Conservation (phyloP, 2,329 filamentous ascomycete genomes). For the Cryphonectria radicalis region DNA sequence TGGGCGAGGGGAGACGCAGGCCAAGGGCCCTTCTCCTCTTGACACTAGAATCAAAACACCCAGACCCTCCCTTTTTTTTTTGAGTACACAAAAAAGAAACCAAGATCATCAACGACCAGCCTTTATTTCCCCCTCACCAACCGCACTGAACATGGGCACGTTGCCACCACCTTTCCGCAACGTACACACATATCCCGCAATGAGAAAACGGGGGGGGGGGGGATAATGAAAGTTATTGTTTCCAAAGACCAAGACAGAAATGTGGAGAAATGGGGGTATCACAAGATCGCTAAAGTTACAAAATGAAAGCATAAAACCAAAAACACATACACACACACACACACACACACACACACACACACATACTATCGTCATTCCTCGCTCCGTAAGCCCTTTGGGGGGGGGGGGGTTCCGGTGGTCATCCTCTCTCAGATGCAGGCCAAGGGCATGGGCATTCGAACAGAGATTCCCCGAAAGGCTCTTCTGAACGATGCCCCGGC, state of each 20-base stretch:
- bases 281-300: conserved; percentile 16
- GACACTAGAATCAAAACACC: neutral
- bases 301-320: conserved; percentile 1
- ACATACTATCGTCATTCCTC: neutral
- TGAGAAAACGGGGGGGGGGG: neutral
- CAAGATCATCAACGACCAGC: conserved; percentile 15
- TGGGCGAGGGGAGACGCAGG: neutral
- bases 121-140: conserved; percentile 9
- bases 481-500: neutral
- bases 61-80: neutral
- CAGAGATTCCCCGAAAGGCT: neutral
- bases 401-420: neutral
- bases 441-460: conserved; percentile 1
- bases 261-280: conserved; percentile 25
- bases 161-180: neutral
- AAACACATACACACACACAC: neutral
- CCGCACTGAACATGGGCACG: neutral
- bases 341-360: neutral
- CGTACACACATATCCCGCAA: neutral
- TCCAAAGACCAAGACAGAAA: conserved; percentile 15
- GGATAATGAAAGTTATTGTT: conserved; percentile 30
- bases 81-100: neutral
- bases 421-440: conserved; percentile 13
- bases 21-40: neutral
- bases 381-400: neutral